Base-by-base conservation (phyloP, 306 rosid species). In the Prinsepia uniflora region DNA sequence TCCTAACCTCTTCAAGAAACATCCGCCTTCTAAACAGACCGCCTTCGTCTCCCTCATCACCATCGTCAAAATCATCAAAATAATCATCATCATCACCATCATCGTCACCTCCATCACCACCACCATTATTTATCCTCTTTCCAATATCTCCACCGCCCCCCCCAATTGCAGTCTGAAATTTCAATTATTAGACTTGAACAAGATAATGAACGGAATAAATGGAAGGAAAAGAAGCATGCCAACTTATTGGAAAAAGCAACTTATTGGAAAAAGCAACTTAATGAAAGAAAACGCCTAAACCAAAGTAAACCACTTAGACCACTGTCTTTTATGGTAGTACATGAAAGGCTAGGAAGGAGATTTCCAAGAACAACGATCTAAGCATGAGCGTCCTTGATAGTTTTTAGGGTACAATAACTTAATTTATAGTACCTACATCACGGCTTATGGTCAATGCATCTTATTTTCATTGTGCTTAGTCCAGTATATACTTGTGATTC, bases 31-130 rank as follows among this genome's bases (percentile, higher is more conserved):
- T 84, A 71, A 95, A 95, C 76, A 95, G 74, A 79, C 99, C 96
- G 76, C 96, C 98, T 62, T 91, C 97, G 67, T 89, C 99, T 75
- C 99, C 99, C 71, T 94, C 99, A 39, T 91, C 99, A 19, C 96
- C 99, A 22, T 94, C 99, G 63, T 94, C 99, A 18, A 91, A 94
- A 64, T 94, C 97, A 81, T 94, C 99, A 75, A 87, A 94, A 82
- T 94, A 94, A 79, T 94, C 99, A 24, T 95, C 97, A 56, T 95
- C 99, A 44, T 91, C 97, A 0, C 96, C 99, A 45, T 63, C 96
- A 71, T 89, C 99, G 24, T 91, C 97, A 17, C 96, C 99, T 63
- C 99, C 99, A 65, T 91, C 99, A 80, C 97, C 99, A 67, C 99
- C 99, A 71, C 99, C 99, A 77, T 79, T 72, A 80, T 81, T 89